A percentile compares a stretch with the other conserved stretches of the same genome.
Conservation (phyloP, 805 yeast genomes). For the Komagataella pseudopastoris region DNA sequence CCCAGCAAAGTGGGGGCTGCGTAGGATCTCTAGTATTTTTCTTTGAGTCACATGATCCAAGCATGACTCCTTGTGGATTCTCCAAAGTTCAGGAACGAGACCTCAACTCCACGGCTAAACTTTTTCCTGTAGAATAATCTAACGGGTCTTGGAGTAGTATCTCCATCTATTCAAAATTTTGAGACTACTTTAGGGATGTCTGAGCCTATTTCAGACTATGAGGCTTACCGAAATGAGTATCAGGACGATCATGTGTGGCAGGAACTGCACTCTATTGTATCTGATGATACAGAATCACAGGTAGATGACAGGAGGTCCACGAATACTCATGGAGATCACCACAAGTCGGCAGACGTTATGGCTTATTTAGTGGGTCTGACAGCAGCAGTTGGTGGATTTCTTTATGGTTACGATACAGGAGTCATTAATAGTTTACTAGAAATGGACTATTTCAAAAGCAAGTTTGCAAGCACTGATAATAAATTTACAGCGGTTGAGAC, state of each 20-base stretch:
- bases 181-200: not conserved
- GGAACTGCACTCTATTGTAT: not conserved
- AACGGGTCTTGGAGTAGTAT: not conserved
- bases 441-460: constrained; percentile 50
- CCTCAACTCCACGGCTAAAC: not conserved
- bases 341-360: constrained; percentile 34
- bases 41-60: not conserved
- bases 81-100: not conserved
- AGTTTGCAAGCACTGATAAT: constrained; percentile 34
- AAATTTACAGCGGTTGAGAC: constrained; percentile 47
- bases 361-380: constrained; percentile 65
- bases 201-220: not conserved
- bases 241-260: not conserved
- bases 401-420: constrained; percentile 87
- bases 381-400: constrained; percentile 85
- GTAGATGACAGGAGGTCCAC: not conserved
- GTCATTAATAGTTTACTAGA: constrained; percentile 67
- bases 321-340: not conserved
- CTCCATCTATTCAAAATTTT: not conserved
- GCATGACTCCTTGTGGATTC: not conserved
- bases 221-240: not conserved
- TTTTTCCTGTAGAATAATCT: not conserved
- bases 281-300: not conserved
- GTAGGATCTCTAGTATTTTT: no score
- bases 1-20: no score